Conservation (phyloP, 495 filamentous ascomycete genomes). For the Gamarada debralockiae region DNA sequence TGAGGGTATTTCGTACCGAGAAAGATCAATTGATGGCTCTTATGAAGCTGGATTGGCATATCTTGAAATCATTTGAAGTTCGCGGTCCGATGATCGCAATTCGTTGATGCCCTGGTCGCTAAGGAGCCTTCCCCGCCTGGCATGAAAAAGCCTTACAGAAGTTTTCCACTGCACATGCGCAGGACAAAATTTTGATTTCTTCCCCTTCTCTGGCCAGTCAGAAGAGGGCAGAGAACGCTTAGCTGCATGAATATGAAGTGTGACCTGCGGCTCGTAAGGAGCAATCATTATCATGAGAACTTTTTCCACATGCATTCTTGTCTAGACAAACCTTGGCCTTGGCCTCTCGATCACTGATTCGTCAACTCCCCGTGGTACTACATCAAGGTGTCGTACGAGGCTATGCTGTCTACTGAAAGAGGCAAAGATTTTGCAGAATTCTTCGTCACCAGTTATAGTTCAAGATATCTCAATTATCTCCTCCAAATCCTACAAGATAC, state of each 20-base stretch:
- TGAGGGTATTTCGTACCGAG: too few relatives aligned
- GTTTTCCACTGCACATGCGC: constrained; percentile 17
- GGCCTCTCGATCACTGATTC: not conserved
- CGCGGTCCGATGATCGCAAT: constrained; percentile 17
- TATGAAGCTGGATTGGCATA: not conserved
- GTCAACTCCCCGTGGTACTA: too few relatives aligned
- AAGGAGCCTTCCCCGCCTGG: not conserved
- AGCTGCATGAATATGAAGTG: constrained; percentile 9
- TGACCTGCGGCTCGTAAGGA: constrained; percentile 8
- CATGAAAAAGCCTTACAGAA: constrained; percentile 6
- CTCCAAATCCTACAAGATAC: constrained; percentile 25
- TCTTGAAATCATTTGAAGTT: constrained; percentile 4
- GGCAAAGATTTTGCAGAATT: too few relatives aligned
- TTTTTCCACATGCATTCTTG: not conserved
- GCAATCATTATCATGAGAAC: constrained; percentile 3
- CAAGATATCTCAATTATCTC: constrained; percentile 23
- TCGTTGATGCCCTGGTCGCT: not conserved
- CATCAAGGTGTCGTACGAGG: too few relatives aligned
- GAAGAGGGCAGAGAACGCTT: not conserved
- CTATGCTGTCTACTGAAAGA: too few relatives aligned
- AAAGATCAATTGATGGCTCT: not conserved
- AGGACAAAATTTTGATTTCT: constrained; percentile 9
- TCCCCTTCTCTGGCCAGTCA: constrained; percentile 9
- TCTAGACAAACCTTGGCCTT: not conserved
- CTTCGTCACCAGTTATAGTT: not conserved